Percentiles rank a stretch among this genome's conserved stretches.
Conservation (phyloP, 2,329 filamentous ascomycete species). For the Teratosphaeria epicoccoides region DNA sequence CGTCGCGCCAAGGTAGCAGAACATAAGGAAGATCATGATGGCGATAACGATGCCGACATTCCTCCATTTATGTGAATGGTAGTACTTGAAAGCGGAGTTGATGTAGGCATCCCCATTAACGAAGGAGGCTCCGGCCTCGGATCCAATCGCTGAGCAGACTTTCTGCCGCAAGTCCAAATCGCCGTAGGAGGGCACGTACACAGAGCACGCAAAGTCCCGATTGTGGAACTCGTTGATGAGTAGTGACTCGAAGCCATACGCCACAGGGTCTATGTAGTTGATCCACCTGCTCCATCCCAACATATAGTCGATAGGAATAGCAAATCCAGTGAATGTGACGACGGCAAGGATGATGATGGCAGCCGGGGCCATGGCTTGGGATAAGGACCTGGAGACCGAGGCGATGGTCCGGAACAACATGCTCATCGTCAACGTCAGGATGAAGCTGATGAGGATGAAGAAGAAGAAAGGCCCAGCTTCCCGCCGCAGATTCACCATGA, state of each 20-base stretch:
- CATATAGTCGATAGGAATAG: slow-evolving; percentile 52
- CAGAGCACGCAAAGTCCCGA: slow-evolving; percentile 46
- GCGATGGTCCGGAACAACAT: slow-evolving; percentile 78
- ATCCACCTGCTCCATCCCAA: slow-evolving; percentile 74
- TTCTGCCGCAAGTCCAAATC: slow-evolving; percentile 21
- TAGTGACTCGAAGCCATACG: slow-evolving; percentile 69
- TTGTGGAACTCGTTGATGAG: slow-evolving; percentile 62
- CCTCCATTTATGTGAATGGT: slow-evolving; percentile 34
- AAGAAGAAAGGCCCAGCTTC: slow-evolving; percentile 73
- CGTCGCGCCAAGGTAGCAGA: slow-evolving; percentile 33
- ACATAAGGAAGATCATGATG: slow-evolving; percentile 35
- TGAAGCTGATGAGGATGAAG: slow-evolving; percentile 67
- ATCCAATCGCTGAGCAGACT: slow-evolving; percentile 34
- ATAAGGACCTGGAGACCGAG: slow-evolving; percentile 58
- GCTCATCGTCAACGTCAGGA: slow-evolving; percentile 66
- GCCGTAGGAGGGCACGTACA: slow-evolving; percentile 34
- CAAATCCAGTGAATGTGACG: slow-evolving; percentile 59
- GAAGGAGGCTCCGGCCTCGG: slow-evolving; percentile 26
- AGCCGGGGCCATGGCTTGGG: slow-evolving; percentile 47
- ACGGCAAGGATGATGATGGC: slow-evolving; percentile 50
- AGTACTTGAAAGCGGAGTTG: slow-evolving; percentile 24
- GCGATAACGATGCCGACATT: slow-evolving; percentile 38
- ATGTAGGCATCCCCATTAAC: slow-evolving; percentile 32
- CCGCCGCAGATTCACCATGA: slow-evolving; percentile 71
- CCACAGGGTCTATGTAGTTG: slow-evolving; percentile 66